Conservation (phyloP, 2,329 filamentous ascomycete genomes). For the Tolypocladium guangdongense region DNA sequence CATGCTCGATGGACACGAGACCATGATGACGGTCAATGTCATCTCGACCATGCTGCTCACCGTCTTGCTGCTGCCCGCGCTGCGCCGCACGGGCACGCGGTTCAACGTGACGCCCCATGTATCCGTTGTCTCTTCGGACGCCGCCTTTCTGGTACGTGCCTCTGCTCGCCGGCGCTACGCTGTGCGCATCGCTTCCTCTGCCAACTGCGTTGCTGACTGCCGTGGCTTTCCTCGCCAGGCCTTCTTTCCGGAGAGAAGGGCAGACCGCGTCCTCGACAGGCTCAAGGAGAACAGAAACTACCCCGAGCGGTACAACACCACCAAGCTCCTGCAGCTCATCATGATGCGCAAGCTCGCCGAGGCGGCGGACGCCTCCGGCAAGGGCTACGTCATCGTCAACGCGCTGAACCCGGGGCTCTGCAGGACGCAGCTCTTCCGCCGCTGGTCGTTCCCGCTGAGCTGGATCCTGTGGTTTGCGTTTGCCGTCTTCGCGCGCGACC, state of each 20-base stretch:
- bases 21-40: conserved; percentile 34
- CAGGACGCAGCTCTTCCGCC: conserved; percentile 26
- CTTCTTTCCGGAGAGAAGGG: conserved; percentile 20
- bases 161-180: not conserved
- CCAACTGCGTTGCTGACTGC: not conserved
- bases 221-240: conserved; percentile 10
- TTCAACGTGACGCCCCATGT: conserved; percentile 24
- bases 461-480: conserved; percentile 7
- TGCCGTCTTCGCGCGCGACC: conserved; percentile 20
- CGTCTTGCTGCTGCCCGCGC: conserved; percentile 28
- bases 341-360: conserved; percentile 21
- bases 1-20: conserved; percentile 28
- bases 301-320: conserved; percentile 14
- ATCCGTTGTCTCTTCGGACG: conserved; percentile 27
- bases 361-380: conserved; percentile 16
- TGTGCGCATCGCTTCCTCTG: not conserved
- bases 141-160: conserved; percentile 8
- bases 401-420: conserved; percentile 29
- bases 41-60: conserved; percentile 34
- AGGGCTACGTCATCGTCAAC: conserved; percentile 26
- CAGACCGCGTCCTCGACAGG: conserved; percentile 19
- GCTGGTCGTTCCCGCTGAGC: conserved; percentile 17
- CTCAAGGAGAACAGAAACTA: conserved; percentile 15
- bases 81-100: conserved; percentile 23
- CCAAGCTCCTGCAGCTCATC: conserved; percentile 21